Conservation (phyloP, 2,329 filamentous ascomycete genomes). For the Apiospora malaysiana region DNA sequence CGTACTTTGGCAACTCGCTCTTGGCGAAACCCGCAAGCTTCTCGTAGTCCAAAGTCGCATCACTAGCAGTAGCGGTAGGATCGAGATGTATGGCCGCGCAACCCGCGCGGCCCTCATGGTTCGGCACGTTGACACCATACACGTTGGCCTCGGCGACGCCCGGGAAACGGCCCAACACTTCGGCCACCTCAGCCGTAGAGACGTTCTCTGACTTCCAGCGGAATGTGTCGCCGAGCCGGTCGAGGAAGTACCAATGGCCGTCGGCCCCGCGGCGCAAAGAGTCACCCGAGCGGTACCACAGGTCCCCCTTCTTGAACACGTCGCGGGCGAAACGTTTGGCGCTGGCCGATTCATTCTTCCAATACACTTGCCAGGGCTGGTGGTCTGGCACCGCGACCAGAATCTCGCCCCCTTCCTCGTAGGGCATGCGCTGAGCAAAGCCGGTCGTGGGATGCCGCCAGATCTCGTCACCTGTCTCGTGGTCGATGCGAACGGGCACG, state of each 20-base stretch:
- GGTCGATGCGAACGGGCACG: constrained; percentile 69
- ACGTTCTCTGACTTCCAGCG: constrained; percentile 59
- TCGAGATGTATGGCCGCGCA: constrained; percentile 43
- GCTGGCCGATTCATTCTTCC: constrained; percentile 62
- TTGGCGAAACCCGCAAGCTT: constrained; percentile 40
- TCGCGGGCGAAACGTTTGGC: constrained; percentile 65
- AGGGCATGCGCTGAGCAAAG: constrained; percentile 65
- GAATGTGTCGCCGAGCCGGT: constrained; percentile 71
- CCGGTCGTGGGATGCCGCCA: constrained; percentile 68
- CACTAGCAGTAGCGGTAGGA: constrained; percentile 28
- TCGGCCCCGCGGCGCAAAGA: constrained; percentile 62
- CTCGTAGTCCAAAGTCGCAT: constrained; percentile 37
- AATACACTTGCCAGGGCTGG: constrained; percentile 70
- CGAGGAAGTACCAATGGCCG: constrained; percentile 69
- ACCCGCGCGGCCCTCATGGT: constrained; percentile 44
- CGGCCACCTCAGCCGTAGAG: constrained; percentile 45
- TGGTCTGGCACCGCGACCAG: constrained; percentile 64
- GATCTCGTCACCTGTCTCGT: constrained; percentile 67
- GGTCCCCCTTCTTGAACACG: constrained; percentile 67
- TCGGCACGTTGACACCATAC: constrained; percentile 43
- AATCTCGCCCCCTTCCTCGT: constrained; percentile 72
- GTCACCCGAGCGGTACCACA: constrained; percentile 70
- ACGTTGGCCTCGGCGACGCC: constrained; percentile 45
- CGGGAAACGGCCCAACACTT: constrained; percentile 40
- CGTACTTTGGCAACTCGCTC: constrained; percentile 42